Base-by-base conservation (phyloP, 1,284 basidiomycete species). In the Erythrobasidium hasegawianum region DNA sequence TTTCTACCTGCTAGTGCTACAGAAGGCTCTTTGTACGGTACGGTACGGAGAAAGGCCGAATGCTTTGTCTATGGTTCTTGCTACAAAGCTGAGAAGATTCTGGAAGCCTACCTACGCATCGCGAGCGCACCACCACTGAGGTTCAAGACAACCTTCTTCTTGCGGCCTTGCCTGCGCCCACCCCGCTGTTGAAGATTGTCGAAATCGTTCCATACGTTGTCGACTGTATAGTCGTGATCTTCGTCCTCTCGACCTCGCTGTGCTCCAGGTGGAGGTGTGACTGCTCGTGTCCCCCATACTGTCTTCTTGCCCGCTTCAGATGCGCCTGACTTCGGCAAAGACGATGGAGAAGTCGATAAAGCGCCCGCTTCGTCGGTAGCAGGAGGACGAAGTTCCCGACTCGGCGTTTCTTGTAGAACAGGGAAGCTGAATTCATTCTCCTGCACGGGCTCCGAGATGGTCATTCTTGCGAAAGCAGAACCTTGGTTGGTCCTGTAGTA, bases 121-220 rank as follows among this genome's bases (percentile, higher is more conserved):
- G 40, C 33, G 1, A 65, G 55, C 2, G 43, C 38, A n/a, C 62
- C 62, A 9, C 62, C 62, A 9, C 50, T 55, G 22, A 65, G 26
- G 38, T 65, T 65, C 22, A 65, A 55, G 10, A 65, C 62, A 45
- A 65, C 62, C 47, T 65, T 65, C 62, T 65, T 65, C 45, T 65
- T 65, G 43, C 62, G 20, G 29, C 62, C 62, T 39, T 65, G 62
- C 45, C 62, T 40, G 22, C 62, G 41, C 22, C 62, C 62, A 2
- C 62, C 62, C 26, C 62, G 41, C n/a, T 57, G 39, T 52, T 65
- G 62, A 33, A 65, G 9, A 33, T 22, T 57, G 38, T 65, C 62
- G 20, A 65, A 65, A 38, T 65, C 62, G 14, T 65, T 55, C 62
- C 62, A 65, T 13, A 56, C 62, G 52, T 39, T 26, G 11, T 57